Evolutionary conservation across 257 asterid species (phyloP).

Genomic region (Solanum bulbocastanum): DNA sequence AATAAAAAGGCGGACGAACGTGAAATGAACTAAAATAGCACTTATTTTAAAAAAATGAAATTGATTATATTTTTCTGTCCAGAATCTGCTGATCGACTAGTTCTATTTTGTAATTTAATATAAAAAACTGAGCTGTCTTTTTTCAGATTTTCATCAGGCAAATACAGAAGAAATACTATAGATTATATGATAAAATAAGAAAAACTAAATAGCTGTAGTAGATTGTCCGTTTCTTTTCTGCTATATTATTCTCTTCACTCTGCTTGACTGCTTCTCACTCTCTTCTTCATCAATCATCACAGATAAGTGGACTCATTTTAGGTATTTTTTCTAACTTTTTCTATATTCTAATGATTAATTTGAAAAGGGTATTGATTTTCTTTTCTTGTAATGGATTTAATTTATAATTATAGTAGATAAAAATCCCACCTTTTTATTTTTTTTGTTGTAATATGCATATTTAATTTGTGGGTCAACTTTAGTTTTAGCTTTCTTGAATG

Average conservation of each 20-base stretch:
- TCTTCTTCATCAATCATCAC: neutral
- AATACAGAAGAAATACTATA: neutral
- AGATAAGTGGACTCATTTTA: neutral
- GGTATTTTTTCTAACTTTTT: neutral
- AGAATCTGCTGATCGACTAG: neutral
- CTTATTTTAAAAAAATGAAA: no score
- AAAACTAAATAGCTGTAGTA: neutral
- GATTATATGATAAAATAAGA: neutral
- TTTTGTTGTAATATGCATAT: neutral
- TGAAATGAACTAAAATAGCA: no score
- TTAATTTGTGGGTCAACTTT: neutral
- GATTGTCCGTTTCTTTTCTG: neutral
- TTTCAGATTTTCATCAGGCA: neutral
- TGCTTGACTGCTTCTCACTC: neutral
- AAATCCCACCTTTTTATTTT: neutral
- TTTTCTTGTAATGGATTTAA: neutral
- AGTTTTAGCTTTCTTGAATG: neutral
- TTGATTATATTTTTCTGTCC: neutral
- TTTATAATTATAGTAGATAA: neutral
- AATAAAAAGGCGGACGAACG: fast-evolving
- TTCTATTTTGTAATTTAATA: neutral
- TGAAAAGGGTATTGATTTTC: neutral
- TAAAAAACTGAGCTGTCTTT: neutral
- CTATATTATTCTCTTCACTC: neutral
- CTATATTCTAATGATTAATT: neutral